These are phyloP conservation scores for Lepidium sativum DNA, from an alignment of 345 rosid species.

Conservation along the genomic window DNA sequence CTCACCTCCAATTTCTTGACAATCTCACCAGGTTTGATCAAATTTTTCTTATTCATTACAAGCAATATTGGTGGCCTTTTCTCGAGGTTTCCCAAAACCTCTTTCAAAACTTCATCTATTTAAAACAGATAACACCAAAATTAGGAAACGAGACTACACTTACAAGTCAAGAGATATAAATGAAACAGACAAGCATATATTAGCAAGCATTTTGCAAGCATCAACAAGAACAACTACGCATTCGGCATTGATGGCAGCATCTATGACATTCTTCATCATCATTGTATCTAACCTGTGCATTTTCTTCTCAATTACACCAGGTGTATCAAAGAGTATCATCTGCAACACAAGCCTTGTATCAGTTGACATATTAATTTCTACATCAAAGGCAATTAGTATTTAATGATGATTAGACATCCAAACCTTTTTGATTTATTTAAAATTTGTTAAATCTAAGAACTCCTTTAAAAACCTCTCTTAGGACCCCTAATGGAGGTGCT, in stretches of 20 bases:
- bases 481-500: no score
- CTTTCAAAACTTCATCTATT: constrained; percentile 81
- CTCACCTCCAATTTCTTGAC: no score
- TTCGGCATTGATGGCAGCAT: constrained; percentile 80
- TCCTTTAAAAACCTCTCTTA: no score
- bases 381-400: background rate
- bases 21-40: constrained; percentile 94
- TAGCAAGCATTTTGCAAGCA: constrained; percentile 68
- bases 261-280: constrained; percentile 97
- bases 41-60: constrained; percentile 86
- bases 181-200: constrained; percentile 38
- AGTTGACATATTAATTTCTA: background rate
- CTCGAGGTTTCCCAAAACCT: constrained; percentile 49
- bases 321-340: constrained; percentile 92
- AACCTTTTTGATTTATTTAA: no score
- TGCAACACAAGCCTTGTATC: constrained; percentile 25
- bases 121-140: constrained; percentile 25
- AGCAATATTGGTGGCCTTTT: constrained; percentile 61
- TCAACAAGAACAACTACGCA: constrained; percentile 80
- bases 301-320: constrained; percentile 89
- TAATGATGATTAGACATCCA: background rate
- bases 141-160: background rate
- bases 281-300: constrained; percentile 93
- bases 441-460: no score
- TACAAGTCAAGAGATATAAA: background rate